These are phyloP conservation scores for Boletus fagicola DNA, from an alignment of 768 basidiomycete genomes.

Conservation along the genomic window DNA sequence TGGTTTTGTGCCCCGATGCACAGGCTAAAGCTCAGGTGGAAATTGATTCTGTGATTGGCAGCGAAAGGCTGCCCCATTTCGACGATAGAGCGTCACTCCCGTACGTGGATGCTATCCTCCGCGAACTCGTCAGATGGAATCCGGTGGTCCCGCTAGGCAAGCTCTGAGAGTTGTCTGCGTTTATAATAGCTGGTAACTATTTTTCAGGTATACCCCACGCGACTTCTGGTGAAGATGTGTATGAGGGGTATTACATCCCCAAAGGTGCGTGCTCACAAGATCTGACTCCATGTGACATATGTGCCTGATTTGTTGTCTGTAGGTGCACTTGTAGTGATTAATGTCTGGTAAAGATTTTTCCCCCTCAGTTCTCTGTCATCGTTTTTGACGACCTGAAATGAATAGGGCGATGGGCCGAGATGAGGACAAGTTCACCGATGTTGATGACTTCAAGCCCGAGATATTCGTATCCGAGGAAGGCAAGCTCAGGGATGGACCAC, in stretches of 20 bases:
- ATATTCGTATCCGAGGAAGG: slow-evolving; percentile 20
- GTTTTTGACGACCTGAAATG: not conserved
- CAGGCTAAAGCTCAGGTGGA: slow-evolving; percentile 27
- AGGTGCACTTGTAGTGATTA: slow-evolving; percentile 34
- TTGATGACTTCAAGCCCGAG: slow-evolving; percentile 28
- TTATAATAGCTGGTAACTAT: not conserved
- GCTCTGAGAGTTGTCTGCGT: not conserved
- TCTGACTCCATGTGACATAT: not conserved
- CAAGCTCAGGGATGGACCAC: slow-evolving; percentile 5
- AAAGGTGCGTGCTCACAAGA: slow-evolving; percentile 28
- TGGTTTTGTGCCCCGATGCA: slow-evolving; percentile 28
- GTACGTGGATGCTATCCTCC: slow-evolving; percentile 42
- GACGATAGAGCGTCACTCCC: slow-evolving; percentile 33
- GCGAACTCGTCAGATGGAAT: slow-evolving; percentile 33
- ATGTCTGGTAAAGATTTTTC: slow-evolving; percentile 31
- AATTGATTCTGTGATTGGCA: slow-evolving; percentile 28
- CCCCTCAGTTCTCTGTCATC: no score
- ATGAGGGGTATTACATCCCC: slow-evolving; percentile 40
- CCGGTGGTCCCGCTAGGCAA: slow-evolving; percentile 27
- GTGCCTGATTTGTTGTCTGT: not conserved
- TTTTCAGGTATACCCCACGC: slow-evolving; percentile 26
- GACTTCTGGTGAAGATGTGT: slow-evolving; percentile 24
- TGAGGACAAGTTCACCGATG: slow-evolving; percentile 16
- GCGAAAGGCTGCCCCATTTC: slow-evolving; percentile 24
- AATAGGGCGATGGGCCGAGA: slow-evolving; percentile 27